Conservation (phyloP, 164 flowering plant species). For the Amborella trichopoda region DNA sequence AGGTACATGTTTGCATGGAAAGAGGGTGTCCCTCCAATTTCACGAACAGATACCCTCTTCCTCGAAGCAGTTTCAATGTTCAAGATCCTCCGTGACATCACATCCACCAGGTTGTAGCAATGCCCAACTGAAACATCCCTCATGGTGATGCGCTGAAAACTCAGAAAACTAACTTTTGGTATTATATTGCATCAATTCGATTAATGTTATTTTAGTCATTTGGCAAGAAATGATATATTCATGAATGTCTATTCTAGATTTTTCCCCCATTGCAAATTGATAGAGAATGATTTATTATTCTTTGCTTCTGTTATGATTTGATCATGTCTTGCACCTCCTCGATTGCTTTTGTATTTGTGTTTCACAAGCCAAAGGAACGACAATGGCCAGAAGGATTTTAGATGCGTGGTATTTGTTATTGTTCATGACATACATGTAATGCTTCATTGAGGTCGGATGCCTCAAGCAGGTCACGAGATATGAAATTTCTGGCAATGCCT, state of each 20-base stretch:
- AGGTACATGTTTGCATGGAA: slow-evolving; percentile 92
- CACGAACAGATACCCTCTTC: slow-evolving; percentile 38
- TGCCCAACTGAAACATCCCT: slow-evolving; percentile 69
- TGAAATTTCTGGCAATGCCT: slow-evolving; percentile 54
- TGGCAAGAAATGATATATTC: too few species aligned
- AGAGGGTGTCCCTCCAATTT: slow-evolving; percentile 42
- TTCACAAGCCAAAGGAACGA: too few species aligned
- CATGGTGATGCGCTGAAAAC: slow-evolving; percentile 40
- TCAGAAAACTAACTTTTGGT: slow-evolving; percentile 4
- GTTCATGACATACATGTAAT: slow-evolving; percentile 23
- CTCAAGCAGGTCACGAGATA: slow-evolving; percentile 75
- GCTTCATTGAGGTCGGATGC: slow-evolving; percentile 61
- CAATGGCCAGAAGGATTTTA: too few species aligned
- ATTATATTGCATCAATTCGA: too few species aligned
- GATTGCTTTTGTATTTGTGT: too few species aligned
- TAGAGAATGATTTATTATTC: too few species aligned
- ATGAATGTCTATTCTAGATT: too few species aligned
- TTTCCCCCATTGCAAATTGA: too few species aligned
- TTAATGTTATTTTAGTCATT: too few species aligned
- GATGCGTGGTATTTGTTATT: too few species aligned
- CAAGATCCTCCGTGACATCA: slow-evolving; percentile 31
- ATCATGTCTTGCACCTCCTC: too few species aligned
- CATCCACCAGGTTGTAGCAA: slow-evolving; percentile 63
- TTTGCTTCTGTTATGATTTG: too few species aligned
- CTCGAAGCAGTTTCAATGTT: slow-evolving; percentile 74